Conservation (phyloP, 78 protist species). For the Dictyostelium citrinum region DNA sequence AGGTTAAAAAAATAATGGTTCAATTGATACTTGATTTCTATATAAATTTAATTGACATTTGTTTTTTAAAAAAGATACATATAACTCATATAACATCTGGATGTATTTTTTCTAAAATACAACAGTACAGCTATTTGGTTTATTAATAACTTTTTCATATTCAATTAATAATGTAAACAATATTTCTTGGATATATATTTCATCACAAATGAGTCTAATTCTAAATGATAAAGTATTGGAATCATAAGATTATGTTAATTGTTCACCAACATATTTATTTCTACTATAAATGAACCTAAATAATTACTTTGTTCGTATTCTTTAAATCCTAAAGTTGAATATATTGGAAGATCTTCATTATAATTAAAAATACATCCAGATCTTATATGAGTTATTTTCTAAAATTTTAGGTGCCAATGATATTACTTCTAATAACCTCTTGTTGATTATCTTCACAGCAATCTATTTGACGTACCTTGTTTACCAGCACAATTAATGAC, state of each 20-base stretch:
- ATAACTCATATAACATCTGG: too few relatives aligned
- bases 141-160: slow-evolving; percentile 69
- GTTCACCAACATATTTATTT: slow-evolving; percentile 82
- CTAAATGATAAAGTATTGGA: slow-evolving; percentile 79
- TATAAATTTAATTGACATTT: too few relatives aligned
- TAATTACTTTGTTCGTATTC: slow-evolving; percentile 89
- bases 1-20: too few relatives aligned
- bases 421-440: slow-evolving; percentile 78
- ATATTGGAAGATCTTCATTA: slow-evolving; percentile 76
- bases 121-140: slow-evolving; percentile 89
- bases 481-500: slow-evolving; percentile 88
- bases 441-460: slow-evolving; percentile 89
- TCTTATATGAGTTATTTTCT: slow-evolving; percentile 81
- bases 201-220: slow-evolving; percentile 85
- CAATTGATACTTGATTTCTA: too few relatives aligned
- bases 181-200: slow-evolving; percentile 66
- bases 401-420: slow-evolving; percentile 78
- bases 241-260: slow-evolving; percentile 35
- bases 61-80: too few relatives aligned
- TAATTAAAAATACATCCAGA: slow-evolving; percentile 95
- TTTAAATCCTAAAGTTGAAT: slow-evolving; percentile 70
- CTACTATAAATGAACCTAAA: slow-evolving; percentile 85
- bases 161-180: slow-evolving; percentile 78
- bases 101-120: too few relatives aligned
- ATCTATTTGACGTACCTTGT: slow-evolving; percentile 92